phyloP scores from a whole-genome alignment of 2,329 filamentous ascomycete genomes.

The Sporothrix pseudoabietina region DNA sequence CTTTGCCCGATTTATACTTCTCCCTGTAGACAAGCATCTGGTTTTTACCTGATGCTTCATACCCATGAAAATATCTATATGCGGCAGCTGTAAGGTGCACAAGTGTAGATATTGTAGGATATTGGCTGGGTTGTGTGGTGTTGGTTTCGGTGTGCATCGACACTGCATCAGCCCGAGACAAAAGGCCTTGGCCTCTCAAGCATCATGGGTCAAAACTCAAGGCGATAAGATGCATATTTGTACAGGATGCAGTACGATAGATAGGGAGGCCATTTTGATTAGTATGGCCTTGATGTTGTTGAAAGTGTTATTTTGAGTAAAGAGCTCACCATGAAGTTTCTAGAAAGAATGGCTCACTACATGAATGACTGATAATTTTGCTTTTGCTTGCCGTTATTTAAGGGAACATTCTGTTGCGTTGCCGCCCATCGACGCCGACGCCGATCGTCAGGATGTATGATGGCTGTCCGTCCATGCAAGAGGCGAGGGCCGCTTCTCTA shows the following conservation, averaged over 20 bases:
- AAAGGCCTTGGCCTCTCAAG: neutral
- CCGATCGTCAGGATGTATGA: neutral
- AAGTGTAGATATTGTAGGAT: neutral
- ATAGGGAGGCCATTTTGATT: neutral
- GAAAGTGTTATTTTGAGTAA: neutral
- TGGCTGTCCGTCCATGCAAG: neutral
- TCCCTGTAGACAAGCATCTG: neutral
- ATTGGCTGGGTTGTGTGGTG: neutral
- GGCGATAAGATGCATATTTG: neutral
- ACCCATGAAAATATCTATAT: neutral
- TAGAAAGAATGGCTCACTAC: neutral
- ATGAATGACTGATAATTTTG: neutral
- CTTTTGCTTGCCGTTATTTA: neutral
- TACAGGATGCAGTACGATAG: neutral
- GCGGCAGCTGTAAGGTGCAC: neutral
- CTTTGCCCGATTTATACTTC: neutral
- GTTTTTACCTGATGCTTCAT: neutral
- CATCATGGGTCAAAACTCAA: neutral
- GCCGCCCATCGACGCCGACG: no score
- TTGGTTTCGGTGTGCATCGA: neutral
- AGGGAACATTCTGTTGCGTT: neutral
- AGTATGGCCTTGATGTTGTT: neutral
- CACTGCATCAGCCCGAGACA: neutral
- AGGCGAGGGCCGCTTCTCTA: neutral
- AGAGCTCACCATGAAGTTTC: neutral